A percentile compares a stretch with the other conserved stretches of the same genome.
These are phyloP conservation scores for Talaromyces piceae DNA, from an alignment of 2,329 filamentous ascomycete species.

Conservation along the genomic window DNA sequence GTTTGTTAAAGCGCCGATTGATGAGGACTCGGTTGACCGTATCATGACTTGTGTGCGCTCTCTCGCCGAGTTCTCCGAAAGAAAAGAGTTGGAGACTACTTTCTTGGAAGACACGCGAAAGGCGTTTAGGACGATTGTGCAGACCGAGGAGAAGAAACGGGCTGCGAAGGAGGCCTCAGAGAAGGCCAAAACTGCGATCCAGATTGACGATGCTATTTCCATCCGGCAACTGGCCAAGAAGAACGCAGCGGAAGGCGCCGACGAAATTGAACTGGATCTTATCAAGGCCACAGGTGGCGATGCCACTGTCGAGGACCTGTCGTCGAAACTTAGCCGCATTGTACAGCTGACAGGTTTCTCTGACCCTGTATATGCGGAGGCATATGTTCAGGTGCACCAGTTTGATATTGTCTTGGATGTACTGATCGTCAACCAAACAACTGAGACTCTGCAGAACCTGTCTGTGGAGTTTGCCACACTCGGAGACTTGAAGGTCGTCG, in stretches of 20 bases:
- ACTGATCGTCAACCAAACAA: conserved; percentile 92
- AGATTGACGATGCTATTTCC: conserved; percentile 88
- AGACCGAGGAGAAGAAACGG: conserved; percentile 94
- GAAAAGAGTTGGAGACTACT: conserved; percentile 83
- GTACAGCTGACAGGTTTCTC: conserved; percentile 98
- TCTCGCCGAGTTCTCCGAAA: conserved; percentile 78
- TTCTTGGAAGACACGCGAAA: conserved; percentile 93
- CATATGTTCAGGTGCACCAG: conserved; percentile 97
- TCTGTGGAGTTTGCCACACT: conserved; percentile 98
- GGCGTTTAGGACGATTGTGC: conserved; percentile 94
- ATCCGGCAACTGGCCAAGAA: conserved; percentile 93
- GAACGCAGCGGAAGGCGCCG: conserved; percentile 69
- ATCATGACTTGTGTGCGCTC: conserved; percentile 97
- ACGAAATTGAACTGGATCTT: conserved; percentile 82
- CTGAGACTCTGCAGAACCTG: conserved; percentile 90
- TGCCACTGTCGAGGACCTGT: conserved; percentile 71
- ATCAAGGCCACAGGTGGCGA: conserved; percentile 94
- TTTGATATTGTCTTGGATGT: conserved; percentile 98
- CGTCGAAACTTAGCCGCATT: conserved; percentile 89
- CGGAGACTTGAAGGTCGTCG: conserved; percentile 94
- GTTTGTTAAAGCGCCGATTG: conserved; percentile 94
- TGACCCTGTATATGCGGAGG: conserved; percentile 96
- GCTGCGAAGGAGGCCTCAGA: conserved; percentile 89
- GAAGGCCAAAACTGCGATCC: conserved; percentile 86
- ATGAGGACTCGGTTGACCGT: conserved; percentile 95